A percentile compares a stretch with the other conserved stretches of the same genome.
Evolutionary conservation across 352 stramenopile genomes (phyloP).

Genomic region (Globisporangium spiculum): DNA sequence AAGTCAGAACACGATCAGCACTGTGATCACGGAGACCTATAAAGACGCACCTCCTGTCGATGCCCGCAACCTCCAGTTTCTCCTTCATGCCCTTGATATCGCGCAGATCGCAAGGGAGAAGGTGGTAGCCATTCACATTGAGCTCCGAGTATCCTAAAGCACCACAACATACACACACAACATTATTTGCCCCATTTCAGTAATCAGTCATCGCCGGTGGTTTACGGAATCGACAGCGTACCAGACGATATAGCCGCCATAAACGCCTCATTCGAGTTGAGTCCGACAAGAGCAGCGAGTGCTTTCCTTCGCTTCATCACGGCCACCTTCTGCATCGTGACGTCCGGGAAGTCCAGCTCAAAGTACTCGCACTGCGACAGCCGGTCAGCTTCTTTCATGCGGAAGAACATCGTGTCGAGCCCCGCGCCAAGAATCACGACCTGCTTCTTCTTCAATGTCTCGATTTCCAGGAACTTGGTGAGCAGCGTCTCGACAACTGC

Average conservation of each 20-base stretch:
- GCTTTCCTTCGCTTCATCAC: conserved; percentile 68
- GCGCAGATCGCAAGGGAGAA: conserved; percentile 76
- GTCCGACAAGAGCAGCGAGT: conserved; percentile 43
- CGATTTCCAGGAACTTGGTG: conserved; percentile 48
- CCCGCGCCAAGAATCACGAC: conserved; percentile 81
- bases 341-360: conserved; percentile 79
- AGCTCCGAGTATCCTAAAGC: conserved; percentile 54
- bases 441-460: conserved; percentile 41
- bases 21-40: background rate
- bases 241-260: conserved; percentile 48
- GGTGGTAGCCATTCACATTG: conserved; percentile 64
- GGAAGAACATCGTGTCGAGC: conserved; percentile 86
- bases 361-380: conserved; percentile 72
- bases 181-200: background rate
- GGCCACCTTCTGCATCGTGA: conserved; percentile 80
- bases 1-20: background rate
- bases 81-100: conserved; percentile 47
- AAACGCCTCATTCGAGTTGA: conserved; percentile 39
- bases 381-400: conserved; percentile 37
- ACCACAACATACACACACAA: background rate
- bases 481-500: conserved; percentile 69
- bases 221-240: conserved; percentile 8
- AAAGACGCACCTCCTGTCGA: conserved; percentile 38
- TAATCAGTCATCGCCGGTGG: background rate
- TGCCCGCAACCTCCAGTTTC: conserved; percentile 58